A percentile compares a stretch with the other conserved stretches of the same genome.
Conservation (phyloP, 1,284 basidiomycete species). For the Cutaneotrichosporon sp. region DNA sequence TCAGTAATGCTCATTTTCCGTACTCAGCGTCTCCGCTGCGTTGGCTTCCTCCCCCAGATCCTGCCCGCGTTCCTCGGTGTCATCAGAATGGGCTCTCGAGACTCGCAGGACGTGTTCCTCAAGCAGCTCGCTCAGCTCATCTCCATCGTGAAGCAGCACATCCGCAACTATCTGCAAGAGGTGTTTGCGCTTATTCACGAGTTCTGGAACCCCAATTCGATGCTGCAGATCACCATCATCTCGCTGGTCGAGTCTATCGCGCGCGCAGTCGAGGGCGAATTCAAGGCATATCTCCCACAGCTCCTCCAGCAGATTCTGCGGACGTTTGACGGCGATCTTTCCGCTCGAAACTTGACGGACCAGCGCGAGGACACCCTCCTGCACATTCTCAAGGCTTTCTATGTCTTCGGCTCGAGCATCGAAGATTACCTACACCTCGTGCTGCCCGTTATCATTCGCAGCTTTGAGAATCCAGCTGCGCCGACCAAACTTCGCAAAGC, state of each 20-base stretch:
- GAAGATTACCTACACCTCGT: slow-evolving; percentile 98
- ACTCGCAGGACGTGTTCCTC: slow-evolving; percentile 88
- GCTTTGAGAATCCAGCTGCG: slow-evolving; percentile 80
- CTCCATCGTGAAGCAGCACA: slow-evolving; percentile 95
- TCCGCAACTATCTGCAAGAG: slow-evolving; percentile 82
- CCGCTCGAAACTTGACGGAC: slow-evolving; percentile 53
- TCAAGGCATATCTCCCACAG: slow-evolving; percentile 93
- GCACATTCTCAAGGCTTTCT: slow-evolving; percentile 67
- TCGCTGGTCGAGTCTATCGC: slow-evolving; percentile 92
- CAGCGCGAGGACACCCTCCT: slow-evolving; percentile 89
- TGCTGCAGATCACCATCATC: slow-evolving; percentile 87
- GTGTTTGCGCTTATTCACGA: slow-evolving; percentile 79
- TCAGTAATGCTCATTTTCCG: slow-evolving; percentile 99
- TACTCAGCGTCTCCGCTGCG: slow-evolving; percentile 94
- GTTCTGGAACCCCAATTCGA: slow-evolving; percentile 75
- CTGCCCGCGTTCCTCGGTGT: slow-evolving; percentile 93
- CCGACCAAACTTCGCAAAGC: slow-evolving; percentile 72
- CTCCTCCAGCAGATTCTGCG: slow-evolving; percentile 84
- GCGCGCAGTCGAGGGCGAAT: slow-evolving; percentile 91
- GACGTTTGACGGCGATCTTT: slow-evolving; percentile 77
- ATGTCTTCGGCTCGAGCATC: slow-evolving; percentile 92
- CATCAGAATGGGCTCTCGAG: slow-evolving; percentile 69
- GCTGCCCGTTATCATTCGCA: slow-evolving; percentile 87
- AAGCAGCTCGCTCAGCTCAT: slow-evolving; percentile 96
- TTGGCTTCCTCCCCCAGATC: slow-evolving; percentile 92